Evolutionary conservation across 1,284 basidiomycete species (phyloP), one percentile per base, ranked within the genome.

Genomic region (Fomitopsis betulina): DNA sequence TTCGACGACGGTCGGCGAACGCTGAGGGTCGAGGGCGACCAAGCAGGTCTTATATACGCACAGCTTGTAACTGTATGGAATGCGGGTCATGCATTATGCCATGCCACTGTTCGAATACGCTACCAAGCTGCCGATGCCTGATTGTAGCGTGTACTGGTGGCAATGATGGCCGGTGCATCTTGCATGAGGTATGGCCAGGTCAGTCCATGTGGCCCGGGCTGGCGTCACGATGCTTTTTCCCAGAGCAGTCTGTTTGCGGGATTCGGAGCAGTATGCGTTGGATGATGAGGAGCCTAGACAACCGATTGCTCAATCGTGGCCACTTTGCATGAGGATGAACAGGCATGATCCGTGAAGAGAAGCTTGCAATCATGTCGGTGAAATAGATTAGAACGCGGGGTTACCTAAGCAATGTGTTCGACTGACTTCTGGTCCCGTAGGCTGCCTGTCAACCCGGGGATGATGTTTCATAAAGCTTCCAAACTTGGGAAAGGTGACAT

Each of bases 1-100:
- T 37, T 52, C 54, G 54, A 32, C 43, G 43, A 25, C 54, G 42
- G 25, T 17, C 43, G 43, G 25, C 27, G 53, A 45, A 52, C 49
- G 38, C 53, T 58, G 56, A 30, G 52, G 33, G n/a, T 13, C 7
- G 30, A 13, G 23, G 40, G 30, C 8, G 49, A 9, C 6, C 6
- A 7, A 23, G 17, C 10, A 19, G 10, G 33, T 17, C 21, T 23
- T 55, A 47, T 59, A 55, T 59, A 52, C 39, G 45, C 25, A 15
- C 19, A 13, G 37, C 3, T 3, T 30, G 32, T 21, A 23, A 7
- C 8, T 12, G 32, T 9, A 30, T 47, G 21, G 9, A 45, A 23
- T 23, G 6, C 42, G 42, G 2, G 19, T 6, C 6, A 45, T 19
- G 42, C 35, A 12, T 37, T 7, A 45, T 5, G 9, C 17, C 39